These are phyloP conservation scores for Ustilago loliicola DNA, from an alignment of 1,284 basidiomycete species.

Conservation along the genomic window DNA sequence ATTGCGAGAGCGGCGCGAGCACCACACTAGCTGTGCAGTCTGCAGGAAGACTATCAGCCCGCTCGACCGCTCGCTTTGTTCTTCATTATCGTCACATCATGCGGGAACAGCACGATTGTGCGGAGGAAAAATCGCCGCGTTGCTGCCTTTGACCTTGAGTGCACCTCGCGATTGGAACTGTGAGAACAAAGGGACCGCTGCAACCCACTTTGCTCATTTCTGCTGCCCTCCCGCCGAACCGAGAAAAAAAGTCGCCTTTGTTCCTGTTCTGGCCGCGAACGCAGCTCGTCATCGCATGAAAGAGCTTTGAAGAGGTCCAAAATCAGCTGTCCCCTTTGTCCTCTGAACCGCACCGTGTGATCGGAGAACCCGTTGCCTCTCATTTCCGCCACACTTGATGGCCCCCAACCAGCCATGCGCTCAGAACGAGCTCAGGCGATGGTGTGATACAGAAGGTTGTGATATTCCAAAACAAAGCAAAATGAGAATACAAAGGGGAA, in stretches of 20 bases:
- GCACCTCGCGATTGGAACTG: not conserved
- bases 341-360: not conserved
- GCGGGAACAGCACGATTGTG: not conserved
- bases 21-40: slow-evolving; percentile 6
- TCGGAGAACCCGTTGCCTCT: not conserved
- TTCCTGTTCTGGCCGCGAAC: not conserved
- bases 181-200: slow-evolving; percentile 5
- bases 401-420: not conserved
- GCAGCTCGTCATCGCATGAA: slow-evolving; percentile 3
- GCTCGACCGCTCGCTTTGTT: slow-evolving; percentile 26
- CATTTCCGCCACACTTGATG: slow-evolving; percentile 15
- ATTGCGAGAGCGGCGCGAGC: slow-evolving; percentile 13
- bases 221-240: not conserved
- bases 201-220: slow-evolving; percentile 24
- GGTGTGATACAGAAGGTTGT: slow-evolving; percentile 7
- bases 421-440: not conserved
- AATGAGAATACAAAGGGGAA: slow-evolving; percentile 18
- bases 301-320: not conserved
- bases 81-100: not conserved
- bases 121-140: no score
- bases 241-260: slow-evolving; percentile 10
- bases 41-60: not conserved
- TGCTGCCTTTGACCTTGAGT: no score
- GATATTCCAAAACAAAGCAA: slow-evolving; percentile 30
- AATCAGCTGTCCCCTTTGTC: slow-evolving; percentile 16